These are phyloP conservation scores for Cicer bijugum DNA, from an alignment of 306 rosid genomes.

Conservation along the genomic window DNA sequence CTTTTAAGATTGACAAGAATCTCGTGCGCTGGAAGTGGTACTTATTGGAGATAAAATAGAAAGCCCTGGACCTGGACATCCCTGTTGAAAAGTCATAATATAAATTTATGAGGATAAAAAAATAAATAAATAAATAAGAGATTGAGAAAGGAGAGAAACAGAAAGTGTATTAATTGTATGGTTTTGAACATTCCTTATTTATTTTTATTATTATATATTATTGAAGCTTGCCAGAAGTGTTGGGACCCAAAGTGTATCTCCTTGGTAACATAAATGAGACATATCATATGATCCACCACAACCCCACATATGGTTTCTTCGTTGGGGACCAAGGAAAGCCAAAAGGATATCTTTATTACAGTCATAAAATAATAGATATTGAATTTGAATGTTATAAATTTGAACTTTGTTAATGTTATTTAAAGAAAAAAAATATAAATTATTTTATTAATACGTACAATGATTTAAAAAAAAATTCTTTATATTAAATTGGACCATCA, in stretches of 20 bases:
- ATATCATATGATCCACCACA: constrained; percentile 56
- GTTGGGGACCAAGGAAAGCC: constrained; percentile 50
- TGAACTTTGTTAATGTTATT: too few species aligned
- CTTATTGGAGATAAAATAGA: constrained; percentile 35
- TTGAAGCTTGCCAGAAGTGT: constrained; percentile 46
- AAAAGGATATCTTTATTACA: neutral
- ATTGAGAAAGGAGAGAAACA: constrained; percentile 33
- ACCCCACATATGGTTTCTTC: constrained; percentile 58
- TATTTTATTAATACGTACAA: too few species aligned
- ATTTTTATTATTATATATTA: constrained; percentile 26
- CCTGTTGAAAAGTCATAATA: constrained; percentile 35
- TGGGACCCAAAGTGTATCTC: constrained; percentile 54
- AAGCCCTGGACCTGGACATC: constrained; percentile 21
- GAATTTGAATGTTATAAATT: too few species aligned
- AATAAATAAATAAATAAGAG: neutral
- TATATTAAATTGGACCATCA: too few species aligned
- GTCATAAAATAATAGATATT: too few species aligned
- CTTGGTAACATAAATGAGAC: constrained; percentile 47
- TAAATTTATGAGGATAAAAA: neutral
- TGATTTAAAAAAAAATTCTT: too few species aligned
- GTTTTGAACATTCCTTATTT: constrained; percentile 47
- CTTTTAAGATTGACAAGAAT: neutral
- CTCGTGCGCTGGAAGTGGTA: constrained; percentile 14
- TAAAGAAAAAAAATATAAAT: too few species aligned
- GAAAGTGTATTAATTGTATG: constrained; percentile 42